A percentile compares a stretch with the other conserved stretches of the same genome.
Evolutionary conservation across 495 filamentous ascomycete genomes (phyloP).

Genomic region (Viridothelium virens): DNA sequence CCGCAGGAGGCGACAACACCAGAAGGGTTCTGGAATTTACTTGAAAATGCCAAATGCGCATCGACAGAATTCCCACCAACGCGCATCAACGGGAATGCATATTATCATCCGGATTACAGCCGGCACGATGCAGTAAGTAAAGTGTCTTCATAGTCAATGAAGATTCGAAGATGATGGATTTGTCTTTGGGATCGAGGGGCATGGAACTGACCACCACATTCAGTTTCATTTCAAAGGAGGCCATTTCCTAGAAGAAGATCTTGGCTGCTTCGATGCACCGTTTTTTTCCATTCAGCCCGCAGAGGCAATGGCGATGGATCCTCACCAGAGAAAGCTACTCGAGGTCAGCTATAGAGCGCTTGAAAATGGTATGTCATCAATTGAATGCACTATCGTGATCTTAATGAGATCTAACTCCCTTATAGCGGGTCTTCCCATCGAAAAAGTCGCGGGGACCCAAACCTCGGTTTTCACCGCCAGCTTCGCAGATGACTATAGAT

Average conservation of each 20-base stretch:
- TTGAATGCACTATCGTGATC: background rate
- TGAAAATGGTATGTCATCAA: slow-evolving; percentile 7
- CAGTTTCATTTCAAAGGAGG: background rate
- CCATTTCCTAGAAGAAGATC: slow-evolving; percentile 12
- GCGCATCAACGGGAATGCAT: slow-evolving; percentile 28
- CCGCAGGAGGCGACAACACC: background rate
- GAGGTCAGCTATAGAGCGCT: slow-evolving; percentile 7
- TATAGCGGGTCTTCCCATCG: background rate
- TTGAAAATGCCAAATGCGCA: background rate
- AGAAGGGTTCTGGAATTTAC: background rate
- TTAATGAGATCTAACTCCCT: background rate
- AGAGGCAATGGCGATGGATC: slow-evolving; percentile 15
- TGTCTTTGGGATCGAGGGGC: background rate
- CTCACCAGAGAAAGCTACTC: slow-evolving; percentile 12
- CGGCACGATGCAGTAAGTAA: background rate
- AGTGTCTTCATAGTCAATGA: too few species aligned
- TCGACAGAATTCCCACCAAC: background rate
- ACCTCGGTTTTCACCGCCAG: background rate
- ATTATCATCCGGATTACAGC: slow-evolving; percentile 22
- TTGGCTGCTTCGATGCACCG: slow-evolving; percentile 9
- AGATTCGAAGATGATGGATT: too few species aligned
- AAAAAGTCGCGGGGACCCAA: background rate
- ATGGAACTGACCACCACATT: background rate
- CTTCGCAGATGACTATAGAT: slow-evolving; percentile 11
- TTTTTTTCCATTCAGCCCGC: slow-evolving; percentile 11